Evolutionary conservation across 192 early-diverging fungal species (phyloP).

Genomic region (Backusella westeae): DNA sequence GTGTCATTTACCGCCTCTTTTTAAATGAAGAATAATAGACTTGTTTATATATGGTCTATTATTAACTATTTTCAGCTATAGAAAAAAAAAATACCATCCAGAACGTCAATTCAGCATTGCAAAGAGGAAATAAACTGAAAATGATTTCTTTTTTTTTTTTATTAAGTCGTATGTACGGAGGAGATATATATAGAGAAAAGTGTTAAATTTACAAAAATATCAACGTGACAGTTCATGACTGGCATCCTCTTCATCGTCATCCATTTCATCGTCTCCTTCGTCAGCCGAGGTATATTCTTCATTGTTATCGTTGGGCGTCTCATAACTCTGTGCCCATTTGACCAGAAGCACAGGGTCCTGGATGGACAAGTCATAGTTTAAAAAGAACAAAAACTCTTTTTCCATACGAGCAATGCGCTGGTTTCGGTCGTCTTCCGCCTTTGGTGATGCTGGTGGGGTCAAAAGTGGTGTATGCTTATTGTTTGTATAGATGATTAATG

Average conservation of each 20-base stretch:
- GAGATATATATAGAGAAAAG: too few species aligned
- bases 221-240: not conserved
- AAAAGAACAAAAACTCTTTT: slow-evolving; percentile 45
- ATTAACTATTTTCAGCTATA: too few species aligned
- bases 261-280: slow-evolving; percentile 9
- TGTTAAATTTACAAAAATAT: not conserved
- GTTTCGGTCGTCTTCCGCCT: not conserved
- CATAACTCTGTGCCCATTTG: slow-evolving; percentile 12
- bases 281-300: slow-evolving; percentile 9
- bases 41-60: too few species aligned
- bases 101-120: too few species aligned
- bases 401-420: slow-evolving; percentile 39
- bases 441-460: not conserved
- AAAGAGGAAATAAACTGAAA: too few species aligned
- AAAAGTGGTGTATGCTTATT: not conserved
- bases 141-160: too few species aligned
- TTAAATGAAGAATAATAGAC: too few species aligned
- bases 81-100: too few species aligned
- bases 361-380: slow-evolving; percentile 40
- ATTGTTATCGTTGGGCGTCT: not conserved
- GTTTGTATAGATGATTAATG: slow-evolving; percentile 12
- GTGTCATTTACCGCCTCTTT: too few species aligned
- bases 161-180: too few species aligned
- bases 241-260: not conserved
- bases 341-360: not conserved